Evolutionary conservation across 2,329 filamentous ascomycete species (phyloP).

Genomic region (Ceratocystis diversiconidia): DNA sequence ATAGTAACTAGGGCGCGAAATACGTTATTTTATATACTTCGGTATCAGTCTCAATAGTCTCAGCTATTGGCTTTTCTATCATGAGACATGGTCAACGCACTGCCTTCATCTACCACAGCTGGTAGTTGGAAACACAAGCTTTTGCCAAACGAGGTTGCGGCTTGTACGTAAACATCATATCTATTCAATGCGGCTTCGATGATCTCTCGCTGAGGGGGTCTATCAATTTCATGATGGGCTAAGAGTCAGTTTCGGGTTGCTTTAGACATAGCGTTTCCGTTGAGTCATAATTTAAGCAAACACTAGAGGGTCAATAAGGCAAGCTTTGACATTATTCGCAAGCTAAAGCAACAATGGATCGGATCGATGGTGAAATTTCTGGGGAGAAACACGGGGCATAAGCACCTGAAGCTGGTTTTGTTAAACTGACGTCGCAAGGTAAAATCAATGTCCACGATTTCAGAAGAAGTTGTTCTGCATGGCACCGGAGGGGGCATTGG

Average conservation of each 20-base stretch:
- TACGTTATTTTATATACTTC: background rate
- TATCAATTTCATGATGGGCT: slow-evolving; percentile 24
- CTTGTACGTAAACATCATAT: slow-evolving; percentile 86
- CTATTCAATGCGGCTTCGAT: slow-evolving; percentile 68
- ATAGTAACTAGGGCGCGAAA: slow-evolving; percentile 51
- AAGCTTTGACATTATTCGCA: slow-evolving; percentile 3
- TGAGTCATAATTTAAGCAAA: background rate
- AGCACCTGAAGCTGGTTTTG: slow-evolving; percentile 57
- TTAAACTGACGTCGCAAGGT: slow-evolving; percentile 60
- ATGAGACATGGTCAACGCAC: slow-evolving; percentile 34
- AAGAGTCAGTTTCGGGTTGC: background rate
- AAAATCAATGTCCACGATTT: slow-evolving; percentile 49
- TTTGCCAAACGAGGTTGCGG: slow-evolving; percentile 82
- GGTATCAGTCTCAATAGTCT: background rate
- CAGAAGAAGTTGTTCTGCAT: slow-evolving; percentile 6
- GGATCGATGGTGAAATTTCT: background rate
- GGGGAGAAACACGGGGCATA: slow-evolving; percentile 11
- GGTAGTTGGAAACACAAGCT: slow-evolving; percentile 87
- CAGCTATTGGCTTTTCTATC: background rate
- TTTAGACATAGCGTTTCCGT: background rate
- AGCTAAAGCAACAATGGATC: background rate
- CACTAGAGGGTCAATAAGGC: slow-evolving; percentile 5
- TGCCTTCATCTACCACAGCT: slow-evolving; percentile 73
- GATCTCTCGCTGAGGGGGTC: slow-evolving; percentile 75
- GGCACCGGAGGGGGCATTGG: background rate